phyloP scores from a whole-genome alignment of 352 stramenopile genomes.

The Phytophthora syringae region DNA sequence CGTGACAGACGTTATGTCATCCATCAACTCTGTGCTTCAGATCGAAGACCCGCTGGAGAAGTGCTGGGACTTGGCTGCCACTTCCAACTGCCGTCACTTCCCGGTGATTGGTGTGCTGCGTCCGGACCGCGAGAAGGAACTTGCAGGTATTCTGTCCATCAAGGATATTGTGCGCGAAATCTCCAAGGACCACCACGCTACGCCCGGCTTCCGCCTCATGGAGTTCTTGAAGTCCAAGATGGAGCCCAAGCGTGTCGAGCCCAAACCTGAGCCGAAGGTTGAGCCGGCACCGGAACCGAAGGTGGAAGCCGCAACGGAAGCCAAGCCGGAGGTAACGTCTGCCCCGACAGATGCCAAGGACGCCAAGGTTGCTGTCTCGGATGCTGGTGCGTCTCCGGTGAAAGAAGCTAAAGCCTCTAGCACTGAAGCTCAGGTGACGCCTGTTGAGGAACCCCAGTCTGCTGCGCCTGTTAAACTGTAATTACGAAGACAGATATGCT shows the following conservation, averaged over 20 bases:
- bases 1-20: slow-evolving; percentile 67
- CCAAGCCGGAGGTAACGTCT: slow-evolving; percentile 19
- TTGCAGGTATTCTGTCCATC: slow-evolving; percentile 83
- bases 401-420: slow-evolving; percentile 13
- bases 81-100: slow-evolving; percentile 81
- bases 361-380: slow-evolving; percentile 13
- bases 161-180: slow-evolving; percentile 90
- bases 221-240: slow-evolving; percentile 88
- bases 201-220: slow-evolving; percentile 79
- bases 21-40: slow-evolving; percentile 63
- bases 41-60: slow-evolving; percentile 83
- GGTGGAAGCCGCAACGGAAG: slow-evolving; percentile 14
- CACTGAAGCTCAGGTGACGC: slow-evolving; percentile 12
- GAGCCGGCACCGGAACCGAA: slow-evolving; percentile 18
- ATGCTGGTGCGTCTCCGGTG: not conserved
- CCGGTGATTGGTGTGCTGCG: slow-evolving; percentile 79
- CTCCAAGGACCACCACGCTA: slow-evolving; percentile 77
- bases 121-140: slow-evolving; percentile 80
- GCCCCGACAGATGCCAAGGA: slow-evolving; percentile 15
- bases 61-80: slow-evolving; percentile 76
- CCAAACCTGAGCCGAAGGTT: slow-evolving; percentile 25
- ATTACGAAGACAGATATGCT: slow-evolving; percentile 2
- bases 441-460: slow-evolving; percentile 16
- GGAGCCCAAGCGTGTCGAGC: slow-evolving; percentile 57
- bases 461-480: slow-evolving; percentile 23